phyloP scores from a whole-genome alignment of 2,329 filamentous ascomycete genomes.

The Curvularia hawaiiensis region DNA sequence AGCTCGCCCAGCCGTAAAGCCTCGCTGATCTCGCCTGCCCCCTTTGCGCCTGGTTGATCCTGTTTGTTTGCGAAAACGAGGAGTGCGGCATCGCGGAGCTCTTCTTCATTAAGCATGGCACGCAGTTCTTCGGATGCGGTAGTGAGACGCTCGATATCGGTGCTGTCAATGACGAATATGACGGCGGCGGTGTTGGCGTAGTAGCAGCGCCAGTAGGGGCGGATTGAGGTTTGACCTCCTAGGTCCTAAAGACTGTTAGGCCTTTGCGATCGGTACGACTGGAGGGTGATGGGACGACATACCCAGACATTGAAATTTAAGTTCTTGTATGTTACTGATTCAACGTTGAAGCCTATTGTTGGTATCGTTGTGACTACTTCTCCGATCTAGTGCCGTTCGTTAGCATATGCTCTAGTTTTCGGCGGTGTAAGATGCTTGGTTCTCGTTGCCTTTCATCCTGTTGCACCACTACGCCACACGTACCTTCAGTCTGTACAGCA shows the following conservation, averaged over 20 bases:
- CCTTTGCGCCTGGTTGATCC: conserved; percentile 95
- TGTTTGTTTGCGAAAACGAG: conserved; percentile 99
- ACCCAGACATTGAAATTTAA: conserved; percentile 99
- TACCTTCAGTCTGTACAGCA: conserved; percentile 95
- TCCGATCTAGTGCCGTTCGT: conserved; percentile 70
- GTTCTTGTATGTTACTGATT: conserved; percentile 98
- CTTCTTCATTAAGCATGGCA: conserved; percentile 96
- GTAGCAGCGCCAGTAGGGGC: conserved; percentile 99
- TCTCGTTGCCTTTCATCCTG: neutral
- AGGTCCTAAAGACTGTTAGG: conserved; percentile 66
- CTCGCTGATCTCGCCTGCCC: conserved; percentile 95
- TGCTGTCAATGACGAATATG: conserved; percentile 98
- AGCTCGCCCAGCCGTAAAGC: conserved; percentile 87
- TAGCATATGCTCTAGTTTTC: neutral
- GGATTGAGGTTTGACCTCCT: conserved; percentile 96
- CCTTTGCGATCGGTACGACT: neutral
- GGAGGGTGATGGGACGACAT: conserved; percentile 46
- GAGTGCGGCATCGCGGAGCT: conserved; percentile 88
- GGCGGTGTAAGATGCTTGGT: neutral
- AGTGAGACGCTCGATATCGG: conserved; percentile 92
- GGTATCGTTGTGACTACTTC: conserved; percentile 99
- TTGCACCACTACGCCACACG: neutral
- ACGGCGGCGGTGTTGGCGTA: conserved; percentile 98
- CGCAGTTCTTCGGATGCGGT: conserved; percentile 92
- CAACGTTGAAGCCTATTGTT: conserved; percentile 99